A percentile compares a stretch with the other conserved stretches of the same genome.
Evolutionary conservation across 208 protist species (phyloP).

Genomic region (Leishmania lainsoni): DNA sequence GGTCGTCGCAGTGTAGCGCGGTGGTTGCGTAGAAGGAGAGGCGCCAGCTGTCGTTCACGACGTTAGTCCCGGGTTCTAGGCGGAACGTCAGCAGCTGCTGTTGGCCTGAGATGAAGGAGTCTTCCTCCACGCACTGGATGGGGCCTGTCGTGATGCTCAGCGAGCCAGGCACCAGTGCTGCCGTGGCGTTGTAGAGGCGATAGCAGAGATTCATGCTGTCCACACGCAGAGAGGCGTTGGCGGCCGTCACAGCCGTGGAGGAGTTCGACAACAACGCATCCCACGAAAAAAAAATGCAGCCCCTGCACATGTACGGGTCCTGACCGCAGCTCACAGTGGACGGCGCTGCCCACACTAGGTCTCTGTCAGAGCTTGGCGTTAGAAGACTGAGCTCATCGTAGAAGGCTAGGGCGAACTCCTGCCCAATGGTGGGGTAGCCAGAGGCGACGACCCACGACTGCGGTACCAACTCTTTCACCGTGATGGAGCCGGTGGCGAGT

Average conservation of each 20-base stretch:
- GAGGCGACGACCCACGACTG: constrained; percentile 45
- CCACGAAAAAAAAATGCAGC: constrained; percentile 65
- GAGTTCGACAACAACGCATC: constrained; percentile 36
- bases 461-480: constrained; percentile 46
- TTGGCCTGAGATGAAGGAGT: constrained; percentile 61
- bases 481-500: constrained; percentile 41
- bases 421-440: constrained; percentile 38
- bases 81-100: constrained; percentile 70
- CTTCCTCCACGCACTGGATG: constrained; percentile 66
- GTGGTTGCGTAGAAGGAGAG: constrained; percentile 75
- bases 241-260: constrained; percentile 43
- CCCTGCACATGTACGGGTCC: constrained; percentile 42
- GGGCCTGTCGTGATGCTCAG: constrained; percentile 54
- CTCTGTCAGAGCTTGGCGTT: constrained; percentile 30
- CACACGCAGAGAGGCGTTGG: constrained; percentile 43
- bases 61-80: constrained; percentile 44
- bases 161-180: constrained; percentile 48
- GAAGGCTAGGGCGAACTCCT: constrained; percentile 66
- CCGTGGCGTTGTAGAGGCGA: constrained; percentile 59
- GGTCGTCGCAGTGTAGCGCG: constrained; percentile 41
- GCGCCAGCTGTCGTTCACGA: constrained; percentile 70
- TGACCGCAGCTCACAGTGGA: constrained; percentile 59
- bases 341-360: constrained; percentile 74
- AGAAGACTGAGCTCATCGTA: constrained; percentile 46
- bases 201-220: constrained; percentile 83